Percentiles rank a stretch among this genome's conserved stretches.
phyloP scores from a whole-genome alignment of 495 filamentous ascomycete genomes.

The Aspergillus coremiiformis region DNA sequence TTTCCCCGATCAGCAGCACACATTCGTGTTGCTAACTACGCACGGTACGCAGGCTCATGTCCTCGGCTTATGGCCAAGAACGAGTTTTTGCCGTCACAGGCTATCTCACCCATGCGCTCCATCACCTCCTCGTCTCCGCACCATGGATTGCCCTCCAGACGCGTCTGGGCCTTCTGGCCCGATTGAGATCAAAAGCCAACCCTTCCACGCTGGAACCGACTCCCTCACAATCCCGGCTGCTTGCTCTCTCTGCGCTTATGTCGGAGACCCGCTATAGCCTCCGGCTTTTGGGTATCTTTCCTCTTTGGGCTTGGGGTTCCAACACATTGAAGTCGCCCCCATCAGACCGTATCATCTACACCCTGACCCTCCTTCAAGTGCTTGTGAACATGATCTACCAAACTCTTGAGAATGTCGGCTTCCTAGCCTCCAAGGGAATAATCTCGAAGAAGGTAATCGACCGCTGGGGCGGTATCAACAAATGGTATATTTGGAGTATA shows the following conservation, averaged over 20 bases:
- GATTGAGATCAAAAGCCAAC: constrained; percentile 25
- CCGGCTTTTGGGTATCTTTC: constrained; percentile 71
- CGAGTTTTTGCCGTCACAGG: constrained; percentile 30
- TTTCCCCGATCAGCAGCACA: background rate
- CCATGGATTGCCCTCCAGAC: constrained; percentile 32
- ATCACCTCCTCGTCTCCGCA: constrained; percentile 34
- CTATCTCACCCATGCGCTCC: constrained; percentile 34
- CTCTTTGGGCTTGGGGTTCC: constrained; percentile 68
- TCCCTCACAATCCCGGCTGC: constrained; percentile 15
- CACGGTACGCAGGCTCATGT: constrained; percentile 21
- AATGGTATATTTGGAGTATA: constrained; percentile 64
- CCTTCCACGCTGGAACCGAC: constrained; percentile 9
- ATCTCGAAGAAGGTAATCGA: constrained; percentile 45
- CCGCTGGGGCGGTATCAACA: constrained; percentile 44
- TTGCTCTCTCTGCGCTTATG: constrained; percentile 46
- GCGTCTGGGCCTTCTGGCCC: constrained; percentile 31
- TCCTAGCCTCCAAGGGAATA: constrained; percentile 58
- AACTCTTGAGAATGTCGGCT: constrained; percentile 75
- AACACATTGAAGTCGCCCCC: constrained; percentile 45
- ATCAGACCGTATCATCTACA: constrained; percentile 34
- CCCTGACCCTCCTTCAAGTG: constrained; percentile 62
- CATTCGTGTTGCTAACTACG: background rate
- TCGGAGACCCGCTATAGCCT: constrained; percentile 69
- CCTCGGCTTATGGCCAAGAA: constrained; percentile 30
- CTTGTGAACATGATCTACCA: constrained; percentile 61